Conservation (phyloP, 192 early-diverging fungal genomes). For the Podila clonocystis region DNA sequence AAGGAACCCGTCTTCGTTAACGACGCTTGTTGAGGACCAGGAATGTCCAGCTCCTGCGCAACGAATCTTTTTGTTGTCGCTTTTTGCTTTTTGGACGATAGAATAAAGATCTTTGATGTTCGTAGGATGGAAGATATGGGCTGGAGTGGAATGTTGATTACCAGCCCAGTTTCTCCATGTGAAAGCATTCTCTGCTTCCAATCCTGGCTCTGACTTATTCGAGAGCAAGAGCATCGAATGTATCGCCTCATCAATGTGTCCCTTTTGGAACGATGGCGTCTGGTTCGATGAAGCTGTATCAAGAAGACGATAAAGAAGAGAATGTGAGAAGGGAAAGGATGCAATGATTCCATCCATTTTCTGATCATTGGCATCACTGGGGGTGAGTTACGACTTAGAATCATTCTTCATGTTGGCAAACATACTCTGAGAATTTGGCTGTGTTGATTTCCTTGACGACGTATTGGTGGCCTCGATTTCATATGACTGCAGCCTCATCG, state of each 20-base stretch:
- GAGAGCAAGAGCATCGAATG: not conserved
- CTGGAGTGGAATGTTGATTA: conserved; percentile 18
- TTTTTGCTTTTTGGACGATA: conserved; percentile 22
- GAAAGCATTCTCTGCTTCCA: conserved; percentile 1
- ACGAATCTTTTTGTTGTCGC: conserved; percentile 17
- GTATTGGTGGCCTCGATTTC: not conserved
- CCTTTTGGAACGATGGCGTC: not conserved
- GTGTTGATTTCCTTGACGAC: not conserved
- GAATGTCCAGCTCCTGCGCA: conserved; percentile 32
- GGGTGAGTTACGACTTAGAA: not conserved
- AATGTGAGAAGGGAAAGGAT: not conserved
- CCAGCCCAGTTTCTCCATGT: conserved; percentile 33
- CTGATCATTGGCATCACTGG: not conserved
- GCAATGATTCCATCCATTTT: not conserved
- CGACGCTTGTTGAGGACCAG: conserved; percentile 16
- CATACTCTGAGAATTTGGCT: not conserved
- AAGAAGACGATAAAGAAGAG: not conserved
- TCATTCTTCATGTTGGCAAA: not conserved
- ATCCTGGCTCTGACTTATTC: not conserved
- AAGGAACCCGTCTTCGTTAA: conserved; percentile 20
- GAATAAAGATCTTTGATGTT: conserved; percentile 19
- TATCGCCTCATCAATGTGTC: conserved; percentile 2
- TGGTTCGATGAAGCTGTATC: not conserved
- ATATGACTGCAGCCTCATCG: not conserved
- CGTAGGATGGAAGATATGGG: conserved; percentile 25